These are phyloP conservation scores for Suillus occidentalis DNA, from an alignment of 768 basidiomycete species.

Conservation along the genomic window DNA sequence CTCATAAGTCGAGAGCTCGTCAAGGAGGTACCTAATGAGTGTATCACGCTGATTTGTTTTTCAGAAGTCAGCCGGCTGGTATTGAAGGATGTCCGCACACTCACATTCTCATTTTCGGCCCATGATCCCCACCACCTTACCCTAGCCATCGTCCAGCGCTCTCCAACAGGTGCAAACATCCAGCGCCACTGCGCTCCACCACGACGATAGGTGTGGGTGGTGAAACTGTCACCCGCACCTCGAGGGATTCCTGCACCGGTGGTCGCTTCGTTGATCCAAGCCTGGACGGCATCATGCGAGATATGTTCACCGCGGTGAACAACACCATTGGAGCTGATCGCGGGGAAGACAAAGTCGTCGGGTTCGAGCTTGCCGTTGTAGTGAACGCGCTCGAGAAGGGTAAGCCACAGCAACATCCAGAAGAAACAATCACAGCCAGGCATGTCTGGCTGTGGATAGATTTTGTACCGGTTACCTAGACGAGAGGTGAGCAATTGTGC, in stretches of 20 bases:
- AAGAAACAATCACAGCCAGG: slow-evolving; percentile 30
- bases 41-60: background rate
- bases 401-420: slow-evolving; percentile 25
- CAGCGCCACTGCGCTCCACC: slow-evolving; percentile 31
- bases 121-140: slow-evolving; percentile 43
- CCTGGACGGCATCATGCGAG: slow-evolving; percentile 30
- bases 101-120: slow-evolving; percentile 5
- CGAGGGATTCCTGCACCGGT: background rate
- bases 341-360: slow-evolving; percentile 36
- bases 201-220: slow-evolving; percentile 28
- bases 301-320: slow-evolving; percentile 24
- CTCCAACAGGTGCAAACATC: slow-evolving; percentile 31
- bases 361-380: slow-evolving; percentile 15
- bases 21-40: background rate
- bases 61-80: background rate
- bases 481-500: background rate
- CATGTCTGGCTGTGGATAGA: slow-evolving; percentile 34
- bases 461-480: slow-evolving; percentile 34
- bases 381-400: slow-evolving; percentile 7
- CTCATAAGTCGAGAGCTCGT: background rate
- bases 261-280: slow-evolving; percentile 28
- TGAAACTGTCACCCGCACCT: slow-evolving; percentile 14
- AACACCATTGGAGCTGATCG: slow-evolving; percentile 25
- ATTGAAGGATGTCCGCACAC: background rate
- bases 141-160: slow-evolving; percentile 34